These are phyloP conservation scores for Beauveria rudraprayagi DNA, from an alignment of 2,329 filamentous ascomycete genomes.

Conservation along the genomic window DNA sequence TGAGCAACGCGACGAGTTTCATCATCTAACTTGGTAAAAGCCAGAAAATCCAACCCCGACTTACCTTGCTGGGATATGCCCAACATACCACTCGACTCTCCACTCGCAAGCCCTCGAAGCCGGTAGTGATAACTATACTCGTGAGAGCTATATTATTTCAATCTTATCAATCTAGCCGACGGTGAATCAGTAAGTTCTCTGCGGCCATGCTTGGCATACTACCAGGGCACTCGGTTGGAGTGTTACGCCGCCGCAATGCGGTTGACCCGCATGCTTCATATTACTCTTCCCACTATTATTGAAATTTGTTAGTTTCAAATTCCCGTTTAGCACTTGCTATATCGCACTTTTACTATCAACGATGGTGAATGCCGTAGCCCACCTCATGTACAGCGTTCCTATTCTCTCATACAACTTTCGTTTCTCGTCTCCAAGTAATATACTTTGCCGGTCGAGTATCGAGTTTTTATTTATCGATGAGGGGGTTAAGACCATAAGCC, in stretches of 20 bases:
- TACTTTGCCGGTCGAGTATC: background rate
- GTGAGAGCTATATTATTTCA: background rate
- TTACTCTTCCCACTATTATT: background rate
- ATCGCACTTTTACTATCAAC: background rate
- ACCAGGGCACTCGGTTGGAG: background rate
- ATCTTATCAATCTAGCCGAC: background rate
- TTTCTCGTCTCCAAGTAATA: background rate
- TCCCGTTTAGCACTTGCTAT: background rate
- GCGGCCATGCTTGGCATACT: background rate
- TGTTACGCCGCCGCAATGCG: background rate
- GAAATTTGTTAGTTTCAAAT: background rate
- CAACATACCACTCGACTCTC: background rate
- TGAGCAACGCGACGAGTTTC: background rate
- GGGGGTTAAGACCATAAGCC: background rate
- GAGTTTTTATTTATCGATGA: background rate
- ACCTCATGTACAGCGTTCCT: no score
- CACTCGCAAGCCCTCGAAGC: background rate
- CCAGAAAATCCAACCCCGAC: background rate
- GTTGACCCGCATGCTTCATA: background rate
- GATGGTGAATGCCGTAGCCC: no score
- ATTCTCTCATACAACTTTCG: background rate
- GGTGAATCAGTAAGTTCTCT: background rate
- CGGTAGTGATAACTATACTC: background rate
- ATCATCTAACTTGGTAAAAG: background rate
- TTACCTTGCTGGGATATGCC: background rate